These are phyloP conservation scores for Rhizoclosmatium sp. DNA, from an alignment of 192 early-diverging fungal genomes.

Conservation along the genomic window DNA sequence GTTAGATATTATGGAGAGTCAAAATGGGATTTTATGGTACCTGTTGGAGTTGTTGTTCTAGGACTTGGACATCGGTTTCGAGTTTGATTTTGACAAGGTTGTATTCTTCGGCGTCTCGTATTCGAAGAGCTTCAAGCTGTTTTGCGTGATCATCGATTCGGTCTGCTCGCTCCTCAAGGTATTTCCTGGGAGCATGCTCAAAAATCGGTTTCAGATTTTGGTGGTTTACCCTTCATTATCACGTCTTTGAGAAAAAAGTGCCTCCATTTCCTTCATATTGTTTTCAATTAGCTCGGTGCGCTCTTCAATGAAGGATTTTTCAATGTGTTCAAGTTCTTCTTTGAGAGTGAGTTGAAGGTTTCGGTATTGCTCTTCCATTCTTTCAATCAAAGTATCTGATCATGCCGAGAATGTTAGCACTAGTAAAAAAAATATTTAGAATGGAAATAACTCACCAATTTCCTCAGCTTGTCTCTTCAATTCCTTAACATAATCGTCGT, in stretches of 20 bases:
- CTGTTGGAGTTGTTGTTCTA: conserved; percentile 71
- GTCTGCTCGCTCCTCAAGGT: conserved; percentile 59
- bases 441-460: conserved; percentile 50
- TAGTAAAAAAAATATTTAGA: background rate
- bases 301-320: conserved; percentile 64
- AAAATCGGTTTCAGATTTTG: background rate
- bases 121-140: conserved; percentile 60
- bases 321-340: conserved; percentile 65
- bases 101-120: conserved; percentile 69
- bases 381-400: conserved; percentile 58
- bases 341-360: conserved; percentile 55
- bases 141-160: conserved; percentile 63
- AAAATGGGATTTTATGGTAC: background rate
- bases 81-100: conserved; percentile 70
- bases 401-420: background rate
- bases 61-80: conserved; percentile 69
- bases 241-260: conserved; percentile 50
- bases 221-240: conserved; percentile 55
- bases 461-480: conserved; percentile 69
- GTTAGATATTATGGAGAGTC: background rate
- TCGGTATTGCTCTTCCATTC: conserved; percentile 63
- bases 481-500: conserved; percentile 70
- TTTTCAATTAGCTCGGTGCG: conserved; percentile 59
- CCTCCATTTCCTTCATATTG: conserved; percentile 57
- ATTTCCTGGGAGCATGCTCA: conserved; percentile 41